A percentile compares a stretch with the other conserved stretches of the same genome.
These are phyloP conservation scores for Arabidopsis thaliana DNA, from an alignment of 345 rosid species.

Conservation along the genomic window DNA sequence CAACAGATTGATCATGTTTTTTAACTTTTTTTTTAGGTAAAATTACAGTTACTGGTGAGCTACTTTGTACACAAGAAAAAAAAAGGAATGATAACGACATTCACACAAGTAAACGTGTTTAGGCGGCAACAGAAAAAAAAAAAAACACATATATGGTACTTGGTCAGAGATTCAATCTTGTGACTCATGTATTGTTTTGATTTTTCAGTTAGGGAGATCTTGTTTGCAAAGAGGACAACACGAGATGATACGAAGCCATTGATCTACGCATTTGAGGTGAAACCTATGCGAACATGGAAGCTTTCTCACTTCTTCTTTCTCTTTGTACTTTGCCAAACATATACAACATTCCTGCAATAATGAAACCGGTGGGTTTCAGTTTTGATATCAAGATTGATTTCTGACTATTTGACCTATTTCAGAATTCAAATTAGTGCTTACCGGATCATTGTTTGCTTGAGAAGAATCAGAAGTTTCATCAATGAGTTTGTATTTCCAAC, in stretches of 20 bases:
- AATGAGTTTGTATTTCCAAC: conserved; percentile 73
- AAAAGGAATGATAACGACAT: conserved; percentile 1
- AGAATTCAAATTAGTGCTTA: conserved; percentile 32
- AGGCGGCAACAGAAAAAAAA: neutral
- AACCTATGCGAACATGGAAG: conserved; percentile 90
- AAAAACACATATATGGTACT: conserved; percentile 14
- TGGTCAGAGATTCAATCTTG: conserved; percentile 7
- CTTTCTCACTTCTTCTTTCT: conserved; percentile 81
- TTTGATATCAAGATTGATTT: neutral
- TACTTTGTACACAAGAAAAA: conserved; percentile 12
- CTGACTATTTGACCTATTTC: neutral
- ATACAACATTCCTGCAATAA: conserved; percentile 85
- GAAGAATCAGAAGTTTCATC: conserved; percentile 42
- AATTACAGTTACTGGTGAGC: conserved; percentile 29
- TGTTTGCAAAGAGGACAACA: conserved; percentile 97
- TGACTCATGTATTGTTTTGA: conserved; percentile 6
- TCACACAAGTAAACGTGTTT: conserved; percentile 25
- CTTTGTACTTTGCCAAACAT: conserved; percentile 86
- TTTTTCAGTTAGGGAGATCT: conserved; percentile 65
- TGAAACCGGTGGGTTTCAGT: neutral
- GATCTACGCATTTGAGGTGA: conserved; percentile 94
- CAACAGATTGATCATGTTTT: neutral
- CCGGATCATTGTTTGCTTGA: conserved; percentile 53
- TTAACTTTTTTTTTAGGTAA: neutral
- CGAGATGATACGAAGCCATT: conserved; percentile 90